phyloP scores from a whole-genome alignment of 1,284 basidiomycete genomes.

The Ustilago lituana region DNA sequence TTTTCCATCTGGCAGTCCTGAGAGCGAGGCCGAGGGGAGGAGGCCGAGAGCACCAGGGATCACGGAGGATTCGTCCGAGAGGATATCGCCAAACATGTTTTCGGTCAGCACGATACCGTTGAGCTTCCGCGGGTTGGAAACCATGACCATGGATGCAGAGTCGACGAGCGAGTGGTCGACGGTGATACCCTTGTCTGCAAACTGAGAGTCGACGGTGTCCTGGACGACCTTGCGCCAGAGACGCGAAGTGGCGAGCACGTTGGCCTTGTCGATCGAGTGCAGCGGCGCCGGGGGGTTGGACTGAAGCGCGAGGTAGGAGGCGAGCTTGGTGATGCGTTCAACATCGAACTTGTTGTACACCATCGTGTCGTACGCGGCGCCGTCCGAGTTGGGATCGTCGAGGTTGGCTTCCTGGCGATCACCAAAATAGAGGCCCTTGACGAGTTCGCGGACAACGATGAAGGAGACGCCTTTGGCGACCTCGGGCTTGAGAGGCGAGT shows the following conservation, averaged over 20 bases:
- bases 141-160: slow-evolving; percentile 95
- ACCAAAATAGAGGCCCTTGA: slow-evolving; percentile 78
- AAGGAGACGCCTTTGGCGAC: slow-evolving; percentile 87
- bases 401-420: slow-evolving; percentile 82
- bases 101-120: slow-evolving; percentile 78
- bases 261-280: slow-evolving; percentile 97
- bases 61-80: slow-evolving; percentile 94
- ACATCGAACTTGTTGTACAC: slow-evolving; percentile 91
- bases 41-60: slow-evolving; percentile 97
- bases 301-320: slow-evolving; percentile 86
- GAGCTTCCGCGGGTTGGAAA: slow-evolving; percentile 88
- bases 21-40: slow-evolving; percentile 92
- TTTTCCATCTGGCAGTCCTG: slow-evolving; percentile 83
- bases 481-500: slow-evolving; percentile 91
- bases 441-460: slow-evolving; percentile 91
- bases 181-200: slow-evolving; percentile 53
- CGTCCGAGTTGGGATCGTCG: slow-evolving; percentile 56
- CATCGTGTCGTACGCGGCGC: slow-evolving; percentile 72
- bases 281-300: slow-evolving; percentile 85
- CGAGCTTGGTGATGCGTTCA: slow-evolving; percentile 92
- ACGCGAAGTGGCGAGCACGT: slow-evolving; percentile 93
- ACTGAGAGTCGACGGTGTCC: slow-evolving; percentile 62
- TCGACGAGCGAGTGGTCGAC: slow-evolving; percentile 83
- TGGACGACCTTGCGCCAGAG: slow-evolving; percentile 81
- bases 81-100: slow-evolving; percentile 72